Percentiles rank a stretch among this genome's conserved stretches.
These are phyloP conservation scores for Picea sitchensis DNA, from an alignment of 75 land plant species.

Conservation along the genomic window DNA sequence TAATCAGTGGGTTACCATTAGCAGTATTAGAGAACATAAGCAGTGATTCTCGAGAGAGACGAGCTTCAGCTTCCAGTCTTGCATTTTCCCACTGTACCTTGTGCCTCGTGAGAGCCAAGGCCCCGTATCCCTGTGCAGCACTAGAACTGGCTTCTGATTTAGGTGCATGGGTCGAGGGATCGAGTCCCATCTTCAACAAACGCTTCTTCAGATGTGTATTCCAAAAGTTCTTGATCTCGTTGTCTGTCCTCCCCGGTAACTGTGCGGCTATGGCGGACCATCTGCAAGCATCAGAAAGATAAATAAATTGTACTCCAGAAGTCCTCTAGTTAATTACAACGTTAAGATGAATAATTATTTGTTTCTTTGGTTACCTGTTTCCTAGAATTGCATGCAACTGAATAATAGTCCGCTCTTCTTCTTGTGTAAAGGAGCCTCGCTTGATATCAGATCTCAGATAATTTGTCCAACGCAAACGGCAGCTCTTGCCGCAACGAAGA, in stretches of 20 bases:
- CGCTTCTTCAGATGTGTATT: no score
- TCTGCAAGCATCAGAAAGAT: neutral
- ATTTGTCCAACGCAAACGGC: constrained; percentile 46
- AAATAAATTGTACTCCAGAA: neutral
- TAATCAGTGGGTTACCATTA: neutral
- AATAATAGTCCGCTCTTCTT: constrained; percentile 41
- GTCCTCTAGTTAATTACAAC: no score
- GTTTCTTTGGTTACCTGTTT: neutral
- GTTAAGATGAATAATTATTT: no score
- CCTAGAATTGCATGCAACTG: constrained; percentile 26
- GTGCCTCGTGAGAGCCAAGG: no score
- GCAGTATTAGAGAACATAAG: neutral
- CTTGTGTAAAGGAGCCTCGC: constrained; percentile 28
- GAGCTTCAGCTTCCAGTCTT: neutral
- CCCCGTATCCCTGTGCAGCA: no score
- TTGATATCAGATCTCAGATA: constrained; percentile 39
- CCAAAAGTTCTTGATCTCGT: no score
- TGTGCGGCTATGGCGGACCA: constrained; percentile 7
- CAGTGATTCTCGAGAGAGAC: neutral
- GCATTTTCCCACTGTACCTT: neutral
- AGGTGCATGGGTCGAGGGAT: no score
- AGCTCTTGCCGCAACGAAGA: constrained; percentile 43
- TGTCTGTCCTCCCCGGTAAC: no score
- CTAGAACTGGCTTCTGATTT: no score
- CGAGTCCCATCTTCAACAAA: no score